These are phyloP conservation scores for Betula pendula DNA, from an alignment of 306 rosid species.

Conservation along the genomic window DNA sequence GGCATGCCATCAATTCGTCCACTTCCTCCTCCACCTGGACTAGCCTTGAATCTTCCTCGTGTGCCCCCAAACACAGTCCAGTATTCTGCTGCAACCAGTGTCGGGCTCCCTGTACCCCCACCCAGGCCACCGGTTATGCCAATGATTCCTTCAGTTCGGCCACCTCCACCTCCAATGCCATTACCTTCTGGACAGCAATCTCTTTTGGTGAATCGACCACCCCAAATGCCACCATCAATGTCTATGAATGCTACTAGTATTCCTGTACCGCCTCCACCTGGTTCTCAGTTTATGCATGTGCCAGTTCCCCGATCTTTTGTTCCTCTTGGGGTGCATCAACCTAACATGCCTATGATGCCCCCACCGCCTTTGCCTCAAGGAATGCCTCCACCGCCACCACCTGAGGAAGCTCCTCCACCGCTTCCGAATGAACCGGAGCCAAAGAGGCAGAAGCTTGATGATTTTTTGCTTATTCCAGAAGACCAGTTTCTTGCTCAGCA, in stretches of 20 bases:
- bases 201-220: slow-evolving; percentile 55
- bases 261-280: slow-evolving; percentile 86
- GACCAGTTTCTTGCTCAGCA: slow-evolving; percentile 89
- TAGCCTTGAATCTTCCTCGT: slow-evolving; percentile 89
- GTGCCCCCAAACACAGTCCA: slow-evolving; percentile 53
- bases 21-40: slow-evolving; percentile 92
- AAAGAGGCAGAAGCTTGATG: slow-evolving; percentile 86
- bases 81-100: slow-evolving; percentile 58
- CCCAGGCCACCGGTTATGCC: slow-evolving; percentile 62
- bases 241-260: slow-evolving; percentile 55
- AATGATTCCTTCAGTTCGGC: slow-evolving; percentile 65
- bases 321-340: slow-evolving; percentile 55
- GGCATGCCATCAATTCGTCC: slow-evolving; percentile 81
- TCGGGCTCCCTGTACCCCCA: slow-evolving; percentile 57
- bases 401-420: slow-evolving; percentile 97
- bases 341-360: slow-evolving; percentile 77
- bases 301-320: slow-evolving; percentile 58
- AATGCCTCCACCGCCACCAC: slow-evolving; percentile 84
- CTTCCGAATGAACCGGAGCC: slow-evolving; percentile 97
- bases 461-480: slow-evolving; percentile 79
- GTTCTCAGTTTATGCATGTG: slow-evolving; percentile 72
- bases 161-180: slow-evolving; percentile 62
- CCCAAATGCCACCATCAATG: slow-evolving; percentile 58
- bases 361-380: slow-evolving; percentile 89
- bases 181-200: slow-evolving; percentile 71